Evolutionary conservation across 148 eudicot genomes (phyloP), one percentile per base, ranked within the genome.

Genomic region (Rhododendron simsii): DNA sequence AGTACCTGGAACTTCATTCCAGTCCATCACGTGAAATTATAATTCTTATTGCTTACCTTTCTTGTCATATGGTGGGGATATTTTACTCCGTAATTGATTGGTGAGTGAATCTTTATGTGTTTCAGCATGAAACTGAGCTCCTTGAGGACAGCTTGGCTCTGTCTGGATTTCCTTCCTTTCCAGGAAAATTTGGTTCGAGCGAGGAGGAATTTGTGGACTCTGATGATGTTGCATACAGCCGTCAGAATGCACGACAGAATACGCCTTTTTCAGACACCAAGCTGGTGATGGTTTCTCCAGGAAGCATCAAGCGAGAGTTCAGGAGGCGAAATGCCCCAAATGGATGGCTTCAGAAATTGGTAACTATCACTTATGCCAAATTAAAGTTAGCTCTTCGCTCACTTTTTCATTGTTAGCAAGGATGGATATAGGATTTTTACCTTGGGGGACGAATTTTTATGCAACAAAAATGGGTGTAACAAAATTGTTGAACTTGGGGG

Each of bases 171-270:
- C 93, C 92, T 85, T 86, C 98, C 74, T 93, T 93, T 87, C 92
- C 98, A 1, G 87, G 87, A 83, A 95, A 93, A 90, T 91, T 93
- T 79, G 95, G 88, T 82, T 94, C 96, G 30, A 94, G 95, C 67
- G 99, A 97, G 84, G 99, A 97, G 83, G 99, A 97, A 88, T 89
- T 92, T 90, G 85, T 95, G 89, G 99, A 97, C 83, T 90, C 95
- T 26, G 99, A 97, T 92, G 98, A 97, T 67, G 84, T 91, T 88
- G 88, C 88, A 28, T 91, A 90, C 75, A 91, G 87, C 88, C 93
- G 89, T 82, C 89, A 85, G 13, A 86, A 89, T 53, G 83, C 81
- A 71, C 94, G 92, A 50, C 96, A 87, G 65, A 85, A 88, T 87
- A 90, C 83, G 12, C 79, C 86, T 75, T 90, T 87, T 59, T 78